Evolutionary conservation across 345 rosid genomes (phyloP).

Genomic region (Turritis glabra): DNA sequence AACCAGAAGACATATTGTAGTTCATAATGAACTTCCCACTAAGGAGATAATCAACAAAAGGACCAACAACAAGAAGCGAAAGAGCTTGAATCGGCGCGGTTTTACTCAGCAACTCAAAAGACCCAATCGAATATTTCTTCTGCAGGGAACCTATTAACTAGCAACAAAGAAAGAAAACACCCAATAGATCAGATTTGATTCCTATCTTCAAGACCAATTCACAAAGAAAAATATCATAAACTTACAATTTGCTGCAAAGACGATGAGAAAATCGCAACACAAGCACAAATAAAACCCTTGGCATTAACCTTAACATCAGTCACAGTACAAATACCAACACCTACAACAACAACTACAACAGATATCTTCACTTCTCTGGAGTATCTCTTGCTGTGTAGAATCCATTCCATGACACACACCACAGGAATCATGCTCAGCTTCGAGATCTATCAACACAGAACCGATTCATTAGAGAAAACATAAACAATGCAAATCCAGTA

Average conservation of each 20-base stretch:
- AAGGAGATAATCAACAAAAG: conserved; percentile 73
- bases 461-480: not conserved
- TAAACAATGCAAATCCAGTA: not conserved
- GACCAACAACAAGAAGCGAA: conserved; percentile 82
- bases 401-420: conserved; percentile 94
- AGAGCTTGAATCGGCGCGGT: conserved; percentile 92
- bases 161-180: not conserved
- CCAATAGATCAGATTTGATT: not conserved
- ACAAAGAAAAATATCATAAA: not conserved
- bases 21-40: conserved; percentile 61
- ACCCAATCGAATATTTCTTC: conserved; percentile 86
- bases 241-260: conserved; percentile 98
- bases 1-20: conserved; percentile 72
- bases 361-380: conserved; percentile 73
- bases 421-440: conserved; percentile 98
- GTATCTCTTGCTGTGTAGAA: conserved; percentile 74
- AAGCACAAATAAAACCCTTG: conserved; percentile 83
- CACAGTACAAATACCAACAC: conserved; percentile 92
- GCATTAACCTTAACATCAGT: conserved; percentile 91
- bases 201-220: not conserved
- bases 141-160: conserved; percentile 92
- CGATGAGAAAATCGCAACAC: conserved; percentile 67
- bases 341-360: conserved; percentile 78
- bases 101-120: conserved; percentile 83
- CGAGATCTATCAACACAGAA: conserved; percentile 58